Evolutionary conservation across 2,329 filamentous ascomycete genomes (phyloP), one percentile per base, ranked within the genome.

Genomic region (Penicillium sp.): DNA sequence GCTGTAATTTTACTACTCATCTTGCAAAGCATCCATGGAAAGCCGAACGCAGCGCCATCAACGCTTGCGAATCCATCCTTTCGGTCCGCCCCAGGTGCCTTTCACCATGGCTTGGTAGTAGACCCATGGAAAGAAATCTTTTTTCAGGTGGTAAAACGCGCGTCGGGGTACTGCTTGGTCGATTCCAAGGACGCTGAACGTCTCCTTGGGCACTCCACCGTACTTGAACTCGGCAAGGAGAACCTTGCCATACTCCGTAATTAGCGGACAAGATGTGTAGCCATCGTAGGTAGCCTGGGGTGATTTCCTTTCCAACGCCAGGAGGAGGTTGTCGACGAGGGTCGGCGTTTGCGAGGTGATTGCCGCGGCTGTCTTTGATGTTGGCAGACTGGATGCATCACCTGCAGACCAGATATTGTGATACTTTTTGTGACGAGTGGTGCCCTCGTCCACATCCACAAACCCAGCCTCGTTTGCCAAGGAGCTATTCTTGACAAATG

Each of bases 91-190:
- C 85, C 85, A 87, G 7, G 77, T 83, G 5, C 85, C 85, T 72
- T 84, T 87, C 6, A 87, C 79, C 79, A 86, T 81, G 37, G 78
- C 79, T 37, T 82, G 80, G 52, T 78, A 80, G 71, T 87, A 87
- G 2, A 88, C 85, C 85, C 85, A 87, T 0, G 85, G 85, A 71
- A 88, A 88, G 64, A 88, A 88, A 65, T 87, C 81, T 73, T 85
- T 87, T 76, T 88, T 88, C 44, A 88, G 63, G 63, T 87, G 76
- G 61, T 85, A 88, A 65, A 88, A 88, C 0, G 81, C 74, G 3
- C 80, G 78, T 3, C 84, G 78, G 2, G 85, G 85, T 9, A 72
- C 71, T 0, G 70, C 79, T 69, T 88, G 85, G 63, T 87, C 84
- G 6, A 87, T 76, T 0, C 84, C 84, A 13, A 87, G 71, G 66